Percentiles rank a stretch among this genome's conserved stretches.
phyloP scores from a whole-genome alignment of 2,329 filamentous ascomycete species.

The Cladobotryum mycophilum region DNA sequence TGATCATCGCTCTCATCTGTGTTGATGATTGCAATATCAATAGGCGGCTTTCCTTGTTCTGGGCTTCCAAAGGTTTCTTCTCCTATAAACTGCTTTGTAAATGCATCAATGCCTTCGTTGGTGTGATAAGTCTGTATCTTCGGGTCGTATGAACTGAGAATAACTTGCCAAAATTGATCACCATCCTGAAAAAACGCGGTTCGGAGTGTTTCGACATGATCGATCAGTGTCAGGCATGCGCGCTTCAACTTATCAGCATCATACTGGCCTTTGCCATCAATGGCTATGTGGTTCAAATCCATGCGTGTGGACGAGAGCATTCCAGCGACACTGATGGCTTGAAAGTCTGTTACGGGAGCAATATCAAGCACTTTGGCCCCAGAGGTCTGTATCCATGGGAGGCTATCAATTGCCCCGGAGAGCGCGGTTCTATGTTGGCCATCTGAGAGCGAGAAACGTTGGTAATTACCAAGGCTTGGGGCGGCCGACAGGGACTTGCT shows the following conservation, averaged over 20 bases:
- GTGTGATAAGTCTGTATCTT: background rate
- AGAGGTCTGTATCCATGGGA: background rate
- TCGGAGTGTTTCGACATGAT: background rate
- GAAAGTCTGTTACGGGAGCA: background rate
- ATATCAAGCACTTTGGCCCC: background rate
- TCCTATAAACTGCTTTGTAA: background rate
- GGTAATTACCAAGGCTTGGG: background rate
- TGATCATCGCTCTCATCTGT: background rate
- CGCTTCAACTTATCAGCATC: background rate
- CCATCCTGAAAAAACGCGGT: background rate
- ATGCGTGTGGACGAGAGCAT: background rate
- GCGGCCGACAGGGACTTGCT: background rate
- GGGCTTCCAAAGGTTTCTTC: background rate
- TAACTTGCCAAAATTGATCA: background rate
- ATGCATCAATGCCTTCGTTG: background rate
- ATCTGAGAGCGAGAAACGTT: background rate
- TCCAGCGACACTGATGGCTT: background rate
- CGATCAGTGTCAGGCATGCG: background rate
- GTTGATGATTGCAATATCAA: constrained; percentile 1
- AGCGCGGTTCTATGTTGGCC: background rate
- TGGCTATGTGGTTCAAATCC: background rate
- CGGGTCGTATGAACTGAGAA: background rate
- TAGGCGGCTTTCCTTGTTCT: background rate
- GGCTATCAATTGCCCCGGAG: background rate
- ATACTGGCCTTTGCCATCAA: background rate